These are phyloP conservation scores for Suhomyces tanzawaensis DNA, from an alignment of 805 yeast genomes.

Conservation along the genomic window DNA sequence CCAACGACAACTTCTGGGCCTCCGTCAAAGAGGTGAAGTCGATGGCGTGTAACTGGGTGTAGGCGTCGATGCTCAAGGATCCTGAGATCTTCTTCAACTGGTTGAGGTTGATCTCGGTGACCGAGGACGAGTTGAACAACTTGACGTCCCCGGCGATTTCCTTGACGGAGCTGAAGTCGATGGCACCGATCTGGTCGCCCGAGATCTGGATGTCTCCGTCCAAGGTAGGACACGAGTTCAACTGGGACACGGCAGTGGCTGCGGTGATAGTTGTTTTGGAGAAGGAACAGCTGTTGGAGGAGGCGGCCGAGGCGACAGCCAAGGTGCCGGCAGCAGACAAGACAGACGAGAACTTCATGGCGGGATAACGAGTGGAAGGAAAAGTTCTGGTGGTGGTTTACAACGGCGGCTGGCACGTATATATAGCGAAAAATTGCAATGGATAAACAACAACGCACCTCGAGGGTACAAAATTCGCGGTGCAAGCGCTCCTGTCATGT, in stretches of 20 bases:
- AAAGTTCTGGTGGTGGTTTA: not conserved
- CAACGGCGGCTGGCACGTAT: not conserved
- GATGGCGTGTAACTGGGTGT: constrained; percentile 38
- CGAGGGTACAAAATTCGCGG: not conserved
- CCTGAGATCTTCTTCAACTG: constrained; percentile 34
- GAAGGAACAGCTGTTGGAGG: constrained; percentile 33
- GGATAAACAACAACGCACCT: not conserved
- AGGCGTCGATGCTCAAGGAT: constrained; percentile 33
- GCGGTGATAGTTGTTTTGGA: constrained; percentile 36
- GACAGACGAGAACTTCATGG: constrained; percentile 7
- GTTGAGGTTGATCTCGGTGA: constrained; percentile 30
- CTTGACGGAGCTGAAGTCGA: constrained; percentile 22
- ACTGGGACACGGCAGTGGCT: constrained; percentile 31
- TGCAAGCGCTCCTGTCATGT: not conserved
- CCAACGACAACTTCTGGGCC: constrained; percentile 31
- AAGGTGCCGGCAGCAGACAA: constrained; percentile 8
- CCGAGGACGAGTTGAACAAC: constrained; percentile 40
- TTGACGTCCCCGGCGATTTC: constrained; percentile 26
- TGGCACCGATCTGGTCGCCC: constrained; percentile 19
- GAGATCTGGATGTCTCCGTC: constrained; percentile 38
- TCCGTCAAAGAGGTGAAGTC: constrained; percentile 32
- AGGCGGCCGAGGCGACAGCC: constrained; percentile 10
- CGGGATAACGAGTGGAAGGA: not conserved
- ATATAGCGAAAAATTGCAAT: not conserved
- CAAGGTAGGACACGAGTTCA: constrained; percentile 41